These are phyloP conservation scores for Pleurotus cornucopiae DNA, from an alignment of 768 basidiomycete genomes.

Conservation along the genomic window DNA sequence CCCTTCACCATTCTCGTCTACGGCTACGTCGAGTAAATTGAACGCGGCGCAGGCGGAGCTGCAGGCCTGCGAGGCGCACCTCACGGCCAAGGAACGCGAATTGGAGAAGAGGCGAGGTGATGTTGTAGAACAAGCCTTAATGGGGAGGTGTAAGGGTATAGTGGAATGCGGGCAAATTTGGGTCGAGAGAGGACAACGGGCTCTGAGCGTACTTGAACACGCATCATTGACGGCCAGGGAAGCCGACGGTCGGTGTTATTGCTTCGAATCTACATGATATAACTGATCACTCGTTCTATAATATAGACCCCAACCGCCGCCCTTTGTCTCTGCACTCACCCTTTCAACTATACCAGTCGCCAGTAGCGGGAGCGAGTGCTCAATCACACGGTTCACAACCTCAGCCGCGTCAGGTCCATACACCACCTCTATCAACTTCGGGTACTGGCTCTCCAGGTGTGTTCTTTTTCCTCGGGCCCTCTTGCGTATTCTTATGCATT, in stretches of 20 bases:
- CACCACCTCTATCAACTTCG: background rate
- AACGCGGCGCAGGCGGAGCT: slow-evolving; percentile 68
- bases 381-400: too few species aligned
- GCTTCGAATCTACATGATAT: too few species aligned
- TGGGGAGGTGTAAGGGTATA: slow-evolving; percentile 58
- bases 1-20: slow-evolving; percentile 23
- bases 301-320: too few species aligned
- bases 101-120: slow-evolving; percentile 47
- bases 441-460: background rate
- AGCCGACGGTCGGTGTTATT: background rate
- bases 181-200: slow-evolving; percentile 64
- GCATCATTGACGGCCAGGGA: slow-evolving; percentile 30
- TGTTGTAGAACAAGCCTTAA: slow-evolving; percentile 61
- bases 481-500: background rate
- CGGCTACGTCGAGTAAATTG: slow-evolving; percentile 44
- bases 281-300: too few species aligned
- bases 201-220: slow-evolving; percentile 16
- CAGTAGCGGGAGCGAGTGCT: too few species aligned
- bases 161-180: slow-evolving; percentile 67
- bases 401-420: too few species aligned
- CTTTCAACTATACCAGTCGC: too few species aligned
- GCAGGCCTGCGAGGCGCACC: slow-evolving; percentile 77
- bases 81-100: slow-evolving; percentile 66
- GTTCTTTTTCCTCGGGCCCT: background rate
- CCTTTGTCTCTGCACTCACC: too few species aligned